Evolutionary conservation across 495 filamentous ascomycete genomes (phyloP).

Genomic region (Neurospora tetrasperma): DNA sequence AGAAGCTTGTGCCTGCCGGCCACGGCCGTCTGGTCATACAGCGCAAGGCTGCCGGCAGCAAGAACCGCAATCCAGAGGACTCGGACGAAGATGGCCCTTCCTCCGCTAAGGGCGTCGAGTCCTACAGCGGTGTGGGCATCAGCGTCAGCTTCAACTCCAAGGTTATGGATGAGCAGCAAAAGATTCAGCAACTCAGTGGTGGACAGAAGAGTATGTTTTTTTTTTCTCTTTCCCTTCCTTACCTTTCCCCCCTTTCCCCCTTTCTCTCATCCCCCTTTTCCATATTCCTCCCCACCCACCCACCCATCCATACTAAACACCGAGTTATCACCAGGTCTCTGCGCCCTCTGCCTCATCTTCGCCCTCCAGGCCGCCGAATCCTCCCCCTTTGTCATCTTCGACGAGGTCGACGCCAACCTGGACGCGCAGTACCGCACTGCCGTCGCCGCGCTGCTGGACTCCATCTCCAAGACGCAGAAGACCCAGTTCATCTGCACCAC

Average conservation of each 20-base stretch:
- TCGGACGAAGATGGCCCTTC: conserved; percentile 46
- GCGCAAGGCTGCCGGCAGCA: conserved; percentile 65
- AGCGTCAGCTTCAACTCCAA: conserved; percentile 98
- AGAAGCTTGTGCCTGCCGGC: conserved; percentile 88
- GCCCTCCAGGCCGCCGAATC: conserved; percentile 98
- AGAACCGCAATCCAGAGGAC: conserved; percentile 47
- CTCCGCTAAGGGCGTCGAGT: conserved; percentile 66
- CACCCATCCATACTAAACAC: too few species aligned
- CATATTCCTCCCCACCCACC: too few species aligned
- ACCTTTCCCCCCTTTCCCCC: neutral
- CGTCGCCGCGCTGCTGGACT: conserved; percentile 76
- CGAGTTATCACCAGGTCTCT: conserved; percentile 57
- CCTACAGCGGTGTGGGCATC: conserved; percentile 97
- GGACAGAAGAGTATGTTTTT: conserved; percentile 81
- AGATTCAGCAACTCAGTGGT: conserved; percentile 91
- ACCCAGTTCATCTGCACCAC: conserved; percentile 81
- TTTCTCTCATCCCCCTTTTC: too few species aligned
- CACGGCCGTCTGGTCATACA: conserved; percentile 89
- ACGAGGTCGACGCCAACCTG: conserved; percentile 97
- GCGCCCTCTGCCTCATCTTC: conserved; percentile 91
- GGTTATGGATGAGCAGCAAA: conserved; percentile 88
- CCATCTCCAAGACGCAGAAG: conserved; percentile 52
- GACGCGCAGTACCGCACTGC: conserved; percentile 96
- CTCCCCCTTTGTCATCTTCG: conserved; percentile 96
- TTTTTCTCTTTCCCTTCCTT: neutral